These are phyloP conservation scores for Candida neerlandica DNA, from an alignment of 1,139 yeast species.

Conservation along the genomic window DNA sequence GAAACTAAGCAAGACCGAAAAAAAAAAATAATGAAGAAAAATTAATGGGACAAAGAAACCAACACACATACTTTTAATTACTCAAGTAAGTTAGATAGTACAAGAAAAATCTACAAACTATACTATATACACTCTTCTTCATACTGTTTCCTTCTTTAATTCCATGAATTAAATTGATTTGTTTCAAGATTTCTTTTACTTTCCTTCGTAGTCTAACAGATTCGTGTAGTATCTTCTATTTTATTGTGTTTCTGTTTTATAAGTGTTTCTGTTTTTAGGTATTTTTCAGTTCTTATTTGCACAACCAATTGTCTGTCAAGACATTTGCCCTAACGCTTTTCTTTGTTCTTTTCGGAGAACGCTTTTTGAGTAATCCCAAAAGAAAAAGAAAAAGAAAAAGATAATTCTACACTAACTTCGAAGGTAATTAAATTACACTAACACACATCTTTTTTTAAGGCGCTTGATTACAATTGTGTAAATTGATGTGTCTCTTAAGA, in stretches of 20 bases:
- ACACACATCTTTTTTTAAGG: not conserved
- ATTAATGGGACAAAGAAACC: too few species aligned
- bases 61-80: too few species aligned
- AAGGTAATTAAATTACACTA: not conserved
- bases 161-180: too few species aligned
- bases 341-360: not conserved
- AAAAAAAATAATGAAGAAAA: too few species aligned
- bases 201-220: not conserved
- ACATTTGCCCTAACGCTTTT: not conserved
- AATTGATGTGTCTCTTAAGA: not conserved
- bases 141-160: too few species aligned
- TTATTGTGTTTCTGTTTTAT: not conserved
- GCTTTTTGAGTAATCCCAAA: not conserved
- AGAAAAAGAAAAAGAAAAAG: not conserved
- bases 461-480: too few species aligned
- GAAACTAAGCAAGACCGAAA: too few species aligned
- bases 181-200: not conserved
- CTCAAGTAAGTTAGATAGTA: too few species aligned
- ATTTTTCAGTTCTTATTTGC: not conserved
- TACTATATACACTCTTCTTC: too few species aligned
- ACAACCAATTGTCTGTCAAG: constrained; percentile 2
- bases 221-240: not conserved
- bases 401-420: not conserved
- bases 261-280: not conserved
- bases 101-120: too few species aligned